Conservation (phyloP, 2,329 filamentous ascomycete genomes). For the Calonectria ilicicola region DNA sequence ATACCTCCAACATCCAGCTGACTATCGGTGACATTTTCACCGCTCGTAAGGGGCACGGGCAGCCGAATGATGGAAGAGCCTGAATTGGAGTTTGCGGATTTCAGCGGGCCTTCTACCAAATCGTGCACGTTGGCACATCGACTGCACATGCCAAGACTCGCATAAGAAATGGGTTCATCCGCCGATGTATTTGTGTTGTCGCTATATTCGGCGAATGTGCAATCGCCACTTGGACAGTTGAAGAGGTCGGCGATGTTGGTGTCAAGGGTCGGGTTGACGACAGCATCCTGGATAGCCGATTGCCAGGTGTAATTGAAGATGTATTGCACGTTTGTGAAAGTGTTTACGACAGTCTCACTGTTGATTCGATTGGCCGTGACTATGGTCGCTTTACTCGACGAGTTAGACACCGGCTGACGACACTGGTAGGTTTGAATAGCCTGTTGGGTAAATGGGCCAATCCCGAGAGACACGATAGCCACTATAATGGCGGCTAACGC, state of each 20-base stretch:
- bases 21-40: not conserved
- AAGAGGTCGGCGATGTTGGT: constrained; percentile 3
- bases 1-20: not conserved
- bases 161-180: not conserved
- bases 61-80: not conserved
- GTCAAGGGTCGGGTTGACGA: constrained; percentile 6
- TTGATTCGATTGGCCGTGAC: not conserved
- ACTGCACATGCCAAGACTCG: constrained; percentile 15
- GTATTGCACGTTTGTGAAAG: not conserved
- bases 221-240: not conserved
- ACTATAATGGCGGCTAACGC: not conserved
- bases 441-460: constrained; percentile 21
- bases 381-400: not conserved
- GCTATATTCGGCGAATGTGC: not conserved
- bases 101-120: not conserved
- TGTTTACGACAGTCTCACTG: not conserved
- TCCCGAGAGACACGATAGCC: constrained; percentile 11
- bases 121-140: not conserved
- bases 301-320: not conserved
- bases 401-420: not conserved
- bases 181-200: not conserved
- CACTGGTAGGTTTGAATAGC: constrained; percentile 23
- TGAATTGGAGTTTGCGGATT: not conserved
- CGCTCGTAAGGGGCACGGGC: not conserved
- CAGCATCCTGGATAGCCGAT: not conserved